Evolutionary conservation across 2,329 filamentous ascomycete species (phyloP).

Genomic region (Fusarium zealandicum): DNA sequence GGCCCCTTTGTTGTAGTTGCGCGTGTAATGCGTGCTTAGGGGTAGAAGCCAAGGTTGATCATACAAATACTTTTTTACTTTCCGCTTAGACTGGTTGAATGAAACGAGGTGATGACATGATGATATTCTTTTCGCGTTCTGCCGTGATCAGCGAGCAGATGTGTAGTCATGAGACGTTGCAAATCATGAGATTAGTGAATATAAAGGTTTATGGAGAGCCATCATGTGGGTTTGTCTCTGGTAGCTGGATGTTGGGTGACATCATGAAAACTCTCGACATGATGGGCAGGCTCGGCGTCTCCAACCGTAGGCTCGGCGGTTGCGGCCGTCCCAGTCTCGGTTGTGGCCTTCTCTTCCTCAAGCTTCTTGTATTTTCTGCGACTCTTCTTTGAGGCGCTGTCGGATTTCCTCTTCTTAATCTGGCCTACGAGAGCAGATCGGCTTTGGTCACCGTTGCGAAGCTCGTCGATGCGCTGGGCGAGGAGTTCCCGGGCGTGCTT

Average conservation of each 20-base stretch:
- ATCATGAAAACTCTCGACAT: conserved; percentile 1
- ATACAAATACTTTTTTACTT: conserved; percentile 61
- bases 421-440: conserved; percentile 70
- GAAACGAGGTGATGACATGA: conserved; percentile 40
- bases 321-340: not conserved
- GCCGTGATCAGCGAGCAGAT: not conserved
- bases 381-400: conserved; percentile 81
- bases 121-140: not conserved
- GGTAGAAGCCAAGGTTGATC: conserved; percentile 63
- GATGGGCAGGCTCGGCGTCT: not conserved
- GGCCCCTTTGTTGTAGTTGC: conserved; percentile 60
- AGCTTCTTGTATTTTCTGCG: conserved; percentile 78
- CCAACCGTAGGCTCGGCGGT: not conserved
- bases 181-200: not conserved
- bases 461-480: conserved; percentile 75
- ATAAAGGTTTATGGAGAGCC: not conserved
- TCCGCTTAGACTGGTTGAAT: conserved; percentile 47
- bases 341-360: conserved; percentile 54
- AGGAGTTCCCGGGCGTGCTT: conserved; percentile 82
- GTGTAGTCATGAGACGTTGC: not conserved
- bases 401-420: conserved; percentile 71
- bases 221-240: conserved; percentile 4
- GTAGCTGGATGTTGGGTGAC: not conserved
- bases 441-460: conserved; percentile 74
- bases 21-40: conserved; percentile 58